These are phyloP conservation scores for Emmonsiellopsis sp. DNA, from an alignment of 2,329 filamentous ascomycete species.

Conservation along the genomic window DNA sequence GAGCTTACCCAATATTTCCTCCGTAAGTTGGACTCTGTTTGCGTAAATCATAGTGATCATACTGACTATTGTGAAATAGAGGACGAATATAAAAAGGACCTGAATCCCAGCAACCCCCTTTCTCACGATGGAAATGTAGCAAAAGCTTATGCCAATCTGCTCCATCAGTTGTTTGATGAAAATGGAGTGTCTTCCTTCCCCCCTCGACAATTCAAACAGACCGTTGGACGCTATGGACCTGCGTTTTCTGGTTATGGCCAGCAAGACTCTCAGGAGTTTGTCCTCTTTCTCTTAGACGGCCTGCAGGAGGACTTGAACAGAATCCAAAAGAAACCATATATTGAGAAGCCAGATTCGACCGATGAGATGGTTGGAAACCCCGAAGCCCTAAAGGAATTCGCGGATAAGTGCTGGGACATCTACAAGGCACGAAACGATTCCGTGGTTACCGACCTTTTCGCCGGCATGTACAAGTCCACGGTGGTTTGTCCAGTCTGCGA, in stretches of 20 bases:
- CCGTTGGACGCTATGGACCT: conserved; percentile 69
- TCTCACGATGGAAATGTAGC: conserved; percentile 81
- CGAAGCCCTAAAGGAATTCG: conserved; percentile 71
- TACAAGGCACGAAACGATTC: conserved; percentile 90
- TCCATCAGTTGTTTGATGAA: conserved; percentile 70
- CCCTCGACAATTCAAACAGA: conserved; percentile 72
- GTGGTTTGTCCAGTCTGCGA: conserved; percentile 82
- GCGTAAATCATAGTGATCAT: not conserved
- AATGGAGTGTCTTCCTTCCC: conserved; percentile 57
- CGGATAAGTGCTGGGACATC: conserved; percentile 81
- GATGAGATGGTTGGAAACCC: conserved; percentile 87
- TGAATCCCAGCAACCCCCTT: conserved; percentile 78
- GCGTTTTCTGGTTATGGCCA: conserved; percentile 91
- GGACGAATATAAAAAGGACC: conserved; percentile 63
- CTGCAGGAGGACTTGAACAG: conserved; percentile 92
- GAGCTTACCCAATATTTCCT: conserved; percentile 91
- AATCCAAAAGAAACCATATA: conserved; percentile 91
- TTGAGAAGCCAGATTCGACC: conserved; percentile 94
- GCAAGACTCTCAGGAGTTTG: conserved; percentile 94
- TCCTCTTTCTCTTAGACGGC: conserved; percentile 88
- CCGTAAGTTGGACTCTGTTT: conserved; percentile 27
- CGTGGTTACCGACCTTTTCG: conserved; percentile 89
- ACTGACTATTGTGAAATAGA: conserved; percentile 22
- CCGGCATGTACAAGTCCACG: conserved; percentile 96
- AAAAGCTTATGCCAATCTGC: conserved; percentile 65